Base-by-base conservation (phyloP, 441 rosid species). In the Populus hybrid region DNA sequence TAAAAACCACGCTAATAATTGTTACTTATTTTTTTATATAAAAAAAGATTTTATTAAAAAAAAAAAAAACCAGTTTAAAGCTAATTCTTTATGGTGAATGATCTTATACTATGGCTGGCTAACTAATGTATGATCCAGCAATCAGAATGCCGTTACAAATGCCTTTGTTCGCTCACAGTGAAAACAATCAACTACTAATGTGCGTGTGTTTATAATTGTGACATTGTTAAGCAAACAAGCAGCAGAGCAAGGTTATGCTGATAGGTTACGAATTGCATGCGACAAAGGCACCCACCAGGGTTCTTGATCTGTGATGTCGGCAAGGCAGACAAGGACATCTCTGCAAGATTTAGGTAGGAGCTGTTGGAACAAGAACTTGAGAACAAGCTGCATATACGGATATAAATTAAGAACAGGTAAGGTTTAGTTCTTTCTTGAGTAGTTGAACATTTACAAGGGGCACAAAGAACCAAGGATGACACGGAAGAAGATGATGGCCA, bases 401-500 rank as follows among this genome's bases (percentile, higher is more conserved):
- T 18, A 14, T 32, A 35, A 71, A 67, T 2, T 36, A 38, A 38
- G 30, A 78, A 66, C 3, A 63, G 21, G 26, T 12, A 28, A 69
- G 2, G n/a, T 76, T 36, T 57, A 9, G 64, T 67, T 59, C 34
- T 67, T 35, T 71, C 19, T 18, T 75, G 63, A 67, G 28, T 28
- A 74, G 78, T 74, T 75, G 59, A 64, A 69, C 36, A 74, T 74
- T 85, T 26, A 93, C 97, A 98, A 53, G 97, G 97, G 72, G 98
- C 97, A 85, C 99, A 95, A 24, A 93, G 91, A 63, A 97, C 92
- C 82, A 93, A 46, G 21, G 98, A 88, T 68, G 98, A 84, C 86
- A 91, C 79, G 75, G 99, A 90, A 24, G 98, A 90, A 16, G 99
- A 93, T 69, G 89, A 83, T 71, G 99, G 99, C 99, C 99, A 95